These are phyloP conservation scores for Russula ochroleuca DNA, from an alignment of 768 basidiomycete species.

Conservation along the genomic window DNA sequence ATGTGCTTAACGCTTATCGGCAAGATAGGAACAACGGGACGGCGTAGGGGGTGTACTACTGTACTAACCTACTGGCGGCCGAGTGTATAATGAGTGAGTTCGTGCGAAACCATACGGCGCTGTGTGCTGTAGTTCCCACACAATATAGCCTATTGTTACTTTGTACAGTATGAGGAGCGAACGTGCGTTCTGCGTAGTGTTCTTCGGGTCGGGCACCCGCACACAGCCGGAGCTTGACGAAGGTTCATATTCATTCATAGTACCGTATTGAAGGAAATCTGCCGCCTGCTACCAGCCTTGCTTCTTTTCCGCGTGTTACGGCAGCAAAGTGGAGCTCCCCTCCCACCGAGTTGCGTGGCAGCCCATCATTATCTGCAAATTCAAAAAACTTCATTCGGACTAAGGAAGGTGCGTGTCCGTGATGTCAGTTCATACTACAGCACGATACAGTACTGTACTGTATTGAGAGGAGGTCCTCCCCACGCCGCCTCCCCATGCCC, in stretches of 20 bases:
- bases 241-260: too few relatives aligned
- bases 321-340: not conserved
- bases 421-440: slow-evolving; percentile 1
- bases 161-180: too few relatives aligned
- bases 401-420: not conserved
- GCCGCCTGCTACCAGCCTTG: not conserved
- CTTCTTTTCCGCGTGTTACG: not conserved
- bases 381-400: slow-evolving; percentile 2
- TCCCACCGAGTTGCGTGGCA: slow-evolving; percentile 1
- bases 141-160: too few relatives aligned
- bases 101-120: too few relatives aligned
- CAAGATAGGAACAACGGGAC: not conserved
- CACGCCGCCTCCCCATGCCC: not conserved
- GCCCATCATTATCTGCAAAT: not conserved
- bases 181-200: too few relatives aligned
- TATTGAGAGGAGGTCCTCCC: not conserved
- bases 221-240: too few relatives aligned
- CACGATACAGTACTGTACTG: not conserved
- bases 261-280: not conserved
- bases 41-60: not conserved
- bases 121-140: too few relatives aligned
- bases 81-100: too few relatives aligned
- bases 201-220: too few relatives aligned
- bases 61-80: too few relatives aligned
- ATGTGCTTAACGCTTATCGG: not conserved